Conservation (phyloP, 768 basidiomycete genomes). For the Naganishia antarctica region DNA sequence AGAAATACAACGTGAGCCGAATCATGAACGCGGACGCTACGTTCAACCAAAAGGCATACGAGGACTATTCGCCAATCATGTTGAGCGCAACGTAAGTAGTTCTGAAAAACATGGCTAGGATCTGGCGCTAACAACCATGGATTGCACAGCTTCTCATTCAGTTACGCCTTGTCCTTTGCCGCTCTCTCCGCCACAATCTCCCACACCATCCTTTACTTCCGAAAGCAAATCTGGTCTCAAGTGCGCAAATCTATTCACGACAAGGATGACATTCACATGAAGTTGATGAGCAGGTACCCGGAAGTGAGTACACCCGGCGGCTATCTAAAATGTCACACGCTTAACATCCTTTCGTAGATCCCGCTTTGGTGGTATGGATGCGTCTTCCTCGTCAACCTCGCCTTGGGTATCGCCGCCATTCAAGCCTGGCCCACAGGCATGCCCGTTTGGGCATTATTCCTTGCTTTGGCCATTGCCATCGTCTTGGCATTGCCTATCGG, state of each 20-base stretch:
- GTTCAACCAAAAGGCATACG: slow-evolving; percentile 28
- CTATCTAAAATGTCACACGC: slow-evolving; percentile 52
- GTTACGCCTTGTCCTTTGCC: slow-evolving; percentile 47
- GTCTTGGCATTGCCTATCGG: slow-evolving; percentile 47
- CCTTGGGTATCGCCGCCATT: slow-evolving; percentile 52
- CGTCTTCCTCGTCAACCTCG: slow-evolving; percentile 54
- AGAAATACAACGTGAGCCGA: slow-evolving; percentile 31
- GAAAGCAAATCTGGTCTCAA: slow-evolving; percentile 40
- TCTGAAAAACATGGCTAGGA: no score
- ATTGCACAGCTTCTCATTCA: slow-evolving; percentile 40
- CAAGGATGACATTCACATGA: slow-evolving; percentile 42
- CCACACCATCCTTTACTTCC: slow-evolving; percentile 47
- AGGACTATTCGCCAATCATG: slow-evolving; percentile 30
- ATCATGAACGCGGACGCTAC: slow-evolving; percentile 25
- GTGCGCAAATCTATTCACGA: slow-evolving; percentile 31
- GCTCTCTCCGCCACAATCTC: slow-evolving; percentile 44
- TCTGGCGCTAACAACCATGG: slow-evolving; percentile 35
- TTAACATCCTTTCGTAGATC: slow-evolving; percentile 53
- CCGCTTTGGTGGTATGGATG: slow-evolving; percentile 61
- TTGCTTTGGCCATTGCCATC: slow-evolving; percentile 43
- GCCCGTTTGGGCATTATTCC: slow-evolving; percentile 46
- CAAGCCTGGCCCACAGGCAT: slow-evolving; percentile 49
- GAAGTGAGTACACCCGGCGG: slow-evolving; percentile 13
- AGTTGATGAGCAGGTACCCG: slow-evolving; percentile 44
- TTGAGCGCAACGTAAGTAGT: slow-evolving; percentile 23